Base-by-base conservation (phyloP, 257 asterid genomes). In the Solanum bulbocastanum region DNA sequence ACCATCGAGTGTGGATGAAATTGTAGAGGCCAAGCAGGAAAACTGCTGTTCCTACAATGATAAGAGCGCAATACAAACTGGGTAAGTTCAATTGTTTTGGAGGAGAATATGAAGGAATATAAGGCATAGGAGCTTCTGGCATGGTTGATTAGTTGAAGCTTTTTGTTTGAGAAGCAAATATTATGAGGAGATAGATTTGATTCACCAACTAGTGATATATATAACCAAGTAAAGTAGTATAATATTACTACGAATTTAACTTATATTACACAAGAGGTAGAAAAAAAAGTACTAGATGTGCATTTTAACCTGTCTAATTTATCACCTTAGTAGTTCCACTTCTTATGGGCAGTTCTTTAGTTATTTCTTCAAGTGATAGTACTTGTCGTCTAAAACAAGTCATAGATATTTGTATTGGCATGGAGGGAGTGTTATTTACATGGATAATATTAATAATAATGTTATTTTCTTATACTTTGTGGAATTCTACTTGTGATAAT, bases 1-100 rank as follows among this genome's bases (percentile, higher is more conserved):
- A 90, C 90, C 91, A 91, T 76, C 86, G 89, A 69, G 87, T n/a
- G 72, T 58, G 62, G 10, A 91, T 33, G 66, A 91, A 66, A 88
- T 91, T 86, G 89, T 88, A 91, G 23, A 88, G 39, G 14, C 39
- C 88, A 8, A 90, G 87, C 16, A 91, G 33, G 10, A 88, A 0
- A 10, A 81, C 82, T 13, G 93, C 92, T 5, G 83, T 83, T 25
- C 92, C 93, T 2, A 88, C 81, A 8, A 91, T 84, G 23, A 69
- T 86, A 10, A 91, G 44, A 56, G 90, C 91, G 15, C 90, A 91
- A 71, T 90, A 91, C 25, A 88, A 87, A 81, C 87, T 27, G 6
- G 87, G 68, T 87, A 90, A 74, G 90, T 66, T 83, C 3, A 83
- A 30, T 56, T 66, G 87, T 11, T 87, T 87, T 25, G 84, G 76